Evolutionary conservation across 176 grass and related monocot species (phyloP).

Genomic region (Lolium rigidum): DNA sequence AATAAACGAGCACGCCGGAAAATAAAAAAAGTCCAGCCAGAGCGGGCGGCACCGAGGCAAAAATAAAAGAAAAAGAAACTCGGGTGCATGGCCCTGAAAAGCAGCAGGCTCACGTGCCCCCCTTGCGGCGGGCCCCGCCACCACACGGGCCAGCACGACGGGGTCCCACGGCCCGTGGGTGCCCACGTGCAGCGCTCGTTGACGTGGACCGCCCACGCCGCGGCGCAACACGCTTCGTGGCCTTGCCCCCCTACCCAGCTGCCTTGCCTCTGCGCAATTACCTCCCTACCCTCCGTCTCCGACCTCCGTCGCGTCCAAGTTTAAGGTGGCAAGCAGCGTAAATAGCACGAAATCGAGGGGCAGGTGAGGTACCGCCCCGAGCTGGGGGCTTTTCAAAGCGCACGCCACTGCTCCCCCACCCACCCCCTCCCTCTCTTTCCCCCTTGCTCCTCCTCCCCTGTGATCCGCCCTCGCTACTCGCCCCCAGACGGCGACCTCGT

Average conservation of each 20-base stretch:
- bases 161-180: constrained; percentile 29
- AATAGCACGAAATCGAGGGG: constrained; percentile 34
- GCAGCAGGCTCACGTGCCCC: constrained; percentile 49
- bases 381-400: constrained; percentile 36
- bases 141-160: neutral
- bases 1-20: neutral
- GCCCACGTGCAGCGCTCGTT: constrained; percentile 57
- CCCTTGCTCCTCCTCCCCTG: neutral
- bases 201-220: constrained; percentile 50
- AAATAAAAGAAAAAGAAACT: neutral
- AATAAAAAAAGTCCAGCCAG: neutral
- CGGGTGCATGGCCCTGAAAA: constrained; percentile 24
- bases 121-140: neutral
- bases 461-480: constrained; percentile 32
- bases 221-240: constrained; percentile 52
- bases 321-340: constrained; percentile 24
- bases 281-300: neutral
- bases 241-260: neutral
- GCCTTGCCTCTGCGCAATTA: neutral
- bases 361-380: neutral
- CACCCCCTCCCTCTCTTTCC: neutral
- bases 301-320: too few species aligned
- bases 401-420: constrained; percentile 45
- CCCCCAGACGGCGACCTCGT: neutral
- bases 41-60: neutral